These are phyloP conservation scores for Fusarium camptoceras DNA, from an alignment of 2,329 filamentous ascomycete genomes.

Conservation along the genomic window DNA sequence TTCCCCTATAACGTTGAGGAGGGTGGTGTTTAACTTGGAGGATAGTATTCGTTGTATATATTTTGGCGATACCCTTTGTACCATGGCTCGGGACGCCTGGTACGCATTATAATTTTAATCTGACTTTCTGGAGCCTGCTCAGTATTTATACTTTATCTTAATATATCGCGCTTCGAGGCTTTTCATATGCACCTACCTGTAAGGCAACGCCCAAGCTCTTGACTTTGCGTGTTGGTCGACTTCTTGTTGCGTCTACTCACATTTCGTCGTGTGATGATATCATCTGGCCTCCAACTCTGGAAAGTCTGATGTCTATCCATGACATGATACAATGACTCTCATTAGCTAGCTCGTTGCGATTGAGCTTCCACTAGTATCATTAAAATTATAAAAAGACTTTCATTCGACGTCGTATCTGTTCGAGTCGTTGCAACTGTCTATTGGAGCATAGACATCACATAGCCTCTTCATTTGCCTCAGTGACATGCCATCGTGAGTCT, in stretches of 20 bases:
- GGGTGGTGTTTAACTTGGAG: background rate
- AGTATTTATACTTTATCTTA: too few relatives aligned
- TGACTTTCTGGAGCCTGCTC: background rate
- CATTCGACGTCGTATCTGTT: background rate
- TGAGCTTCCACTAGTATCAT: too few relatives aligned
- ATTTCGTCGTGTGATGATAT: background rate
- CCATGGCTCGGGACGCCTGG: background rate
- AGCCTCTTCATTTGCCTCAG: background rate
- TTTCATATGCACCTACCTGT: too few relatives aligned
- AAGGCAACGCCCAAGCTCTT: too few relatives aligned
- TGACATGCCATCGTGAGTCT: background rate
- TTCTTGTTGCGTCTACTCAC: fast-evolving
- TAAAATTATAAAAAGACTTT: too few relatives aligned
- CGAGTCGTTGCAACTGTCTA: fast-evolving
- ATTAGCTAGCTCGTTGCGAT: too few relatives aligned
- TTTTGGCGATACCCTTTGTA: background rate
- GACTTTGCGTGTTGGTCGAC: background rate
- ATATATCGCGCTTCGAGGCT: too few relatives aligned
- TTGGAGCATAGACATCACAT: background rate
- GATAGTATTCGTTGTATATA: background rate
- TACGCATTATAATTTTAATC: background rate
- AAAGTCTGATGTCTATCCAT: too few relatives aligned
- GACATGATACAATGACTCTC: too few relatives aligned
- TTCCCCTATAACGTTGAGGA: constrained; percentile 9
- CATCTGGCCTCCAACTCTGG: background rate